Conservation (phyloP, 371 early-diverging fungal genomes). For the Mycotypha africana region DNA sequence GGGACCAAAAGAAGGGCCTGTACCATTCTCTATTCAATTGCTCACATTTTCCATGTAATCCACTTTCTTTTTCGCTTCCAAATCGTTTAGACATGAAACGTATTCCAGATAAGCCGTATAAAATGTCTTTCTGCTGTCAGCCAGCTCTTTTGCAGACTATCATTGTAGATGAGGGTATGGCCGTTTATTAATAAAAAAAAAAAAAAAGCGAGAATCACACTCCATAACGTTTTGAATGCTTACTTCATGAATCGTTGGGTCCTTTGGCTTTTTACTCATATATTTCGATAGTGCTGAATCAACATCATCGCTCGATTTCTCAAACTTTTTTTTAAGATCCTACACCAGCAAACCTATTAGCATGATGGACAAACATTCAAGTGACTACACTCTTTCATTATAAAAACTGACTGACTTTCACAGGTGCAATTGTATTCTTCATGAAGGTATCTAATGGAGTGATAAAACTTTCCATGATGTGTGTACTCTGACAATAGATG, state of each 20-base stretch:
- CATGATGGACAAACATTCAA: too few relatives aligned
- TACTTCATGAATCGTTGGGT: slow-evolving; percentile 56
- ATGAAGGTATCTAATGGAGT: slow-evolving; percentile 58
- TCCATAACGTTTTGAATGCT: too few relatives aligned
- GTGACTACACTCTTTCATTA: background rate
- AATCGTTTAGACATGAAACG: slow-evolving; percentile 57
- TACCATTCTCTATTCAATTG: too few relatives aligned
- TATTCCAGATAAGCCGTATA: slow-evolving; percentile 65
- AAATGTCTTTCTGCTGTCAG: slow-evolving; percentile 53
- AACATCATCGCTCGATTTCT: slow-evolving; percentile 61
- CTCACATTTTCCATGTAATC: slow-evolving; percentile 74
- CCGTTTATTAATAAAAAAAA: background rate
- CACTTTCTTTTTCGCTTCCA: slow-evolving; percentile 63
- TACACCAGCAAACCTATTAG: slow-evolving; percentile 6
- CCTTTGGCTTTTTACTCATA: slow-evolving; percentile 58
- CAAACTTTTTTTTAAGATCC: slow-evolving; percentile 62
- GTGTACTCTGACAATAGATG: slow-evolving; percentile 41
- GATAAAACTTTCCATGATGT: slow-evolving; percentile 61
- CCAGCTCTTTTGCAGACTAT: slow-evolving; percentile 56
- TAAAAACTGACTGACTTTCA: slow-evolving; percentile 50
- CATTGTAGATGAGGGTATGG: background rate
- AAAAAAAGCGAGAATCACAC: too few relatives aligned
- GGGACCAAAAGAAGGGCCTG: too few relatives aligned
- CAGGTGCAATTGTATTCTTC: slow-evolving; percentile 48
- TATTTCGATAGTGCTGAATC: slow-evolving; percentile 55